Conservation (phyloP, 805 yeast species). For the Lipomyces mesembrius region DNA sequence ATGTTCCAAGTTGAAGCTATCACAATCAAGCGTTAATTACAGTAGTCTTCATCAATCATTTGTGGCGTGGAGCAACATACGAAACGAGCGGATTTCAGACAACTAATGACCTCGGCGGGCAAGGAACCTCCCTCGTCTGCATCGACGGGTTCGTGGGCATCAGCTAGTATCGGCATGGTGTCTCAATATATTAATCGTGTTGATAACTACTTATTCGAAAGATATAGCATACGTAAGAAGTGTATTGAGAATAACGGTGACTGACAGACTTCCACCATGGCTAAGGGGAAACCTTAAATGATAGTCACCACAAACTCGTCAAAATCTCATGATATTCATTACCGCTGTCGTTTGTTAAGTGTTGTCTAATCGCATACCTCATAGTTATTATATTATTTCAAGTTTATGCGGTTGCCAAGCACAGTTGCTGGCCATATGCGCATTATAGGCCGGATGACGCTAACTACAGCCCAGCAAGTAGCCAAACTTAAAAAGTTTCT, state of each 20-base stretch:
- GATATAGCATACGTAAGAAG: background rate
- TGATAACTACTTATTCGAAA: background rate
- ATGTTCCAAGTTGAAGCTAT: conserved; percentile 81
- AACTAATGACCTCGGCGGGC: conserved; percentile 32
- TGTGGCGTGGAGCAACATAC: conserved; percentile 14
- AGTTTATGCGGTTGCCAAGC: background rate
- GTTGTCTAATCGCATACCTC: background rate
- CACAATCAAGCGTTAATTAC: background rate
- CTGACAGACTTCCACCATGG: background rate
- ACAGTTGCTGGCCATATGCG: background rate
- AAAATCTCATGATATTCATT: background rate
- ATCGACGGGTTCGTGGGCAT: background rate
- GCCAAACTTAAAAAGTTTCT: too few relatives aligned
- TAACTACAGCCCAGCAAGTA: too few relatives aligned
- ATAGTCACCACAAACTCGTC: background rate
- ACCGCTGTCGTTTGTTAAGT: background rate
- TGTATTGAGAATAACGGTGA: too few relatives aligned
- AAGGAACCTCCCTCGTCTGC: conserved; percentile 10
- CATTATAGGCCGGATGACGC: background rate
- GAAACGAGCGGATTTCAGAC: conserved; percentile 32
- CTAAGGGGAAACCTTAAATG: background rate
- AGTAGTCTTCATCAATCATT: background rate
- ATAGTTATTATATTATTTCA: background rate
- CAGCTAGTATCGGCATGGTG: background rate
- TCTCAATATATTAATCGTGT: background rate